Evolutionary conservation across 768 basidiomycete genomes (phyloP).

Genomic region (Tephrocybe rancida): DNA sequence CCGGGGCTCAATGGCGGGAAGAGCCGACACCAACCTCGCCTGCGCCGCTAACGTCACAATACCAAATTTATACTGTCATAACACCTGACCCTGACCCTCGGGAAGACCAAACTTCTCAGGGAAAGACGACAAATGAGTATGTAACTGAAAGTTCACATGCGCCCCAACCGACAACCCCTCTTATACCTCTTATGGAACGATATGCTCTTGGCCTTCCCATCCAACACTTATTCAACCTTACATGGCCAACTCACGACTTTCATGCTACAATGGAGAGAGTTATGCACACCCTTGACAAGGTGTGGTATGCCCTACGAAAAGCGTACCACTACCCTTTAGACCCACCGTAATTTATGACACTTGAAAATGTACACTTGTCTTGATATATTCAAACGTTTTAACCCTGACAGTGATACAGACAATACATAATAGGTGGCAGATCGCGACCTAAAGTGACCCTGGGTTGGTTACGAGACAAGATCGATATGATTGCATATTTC

Average conservation of each 20-base stretch:
- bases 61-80: slow-evolving; percentile 11
- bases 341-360: slow-evolving; percentile 35
- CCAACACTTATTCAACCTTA: slow-evolving; percentile 31
- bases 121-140: background rate
- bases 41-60: slow-evolving; percentile 12
- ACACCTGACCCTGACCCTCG: slow-evolving; percentile 5
- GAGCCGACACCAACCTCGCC: slow-evolving; percentile 14
- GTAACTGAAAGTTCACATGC: background rate
- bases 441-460: too few relatives aligned
- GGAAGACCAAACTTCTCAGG: slow-evolving; percentile 5
- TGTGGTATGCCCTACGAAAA: slow-evolving; percentile 52
- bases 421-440: too few relatives aligned
- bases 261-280: slow-evolving; percentile 35
- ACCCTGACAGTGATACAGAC: too few relatives aligned
- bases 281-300: slow-evolving; percentile 37
- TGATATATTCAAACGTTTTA: too few relatives aligned
- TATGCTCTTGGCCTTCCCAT: slow-evolving; percentile 29
- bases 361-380: too few relatives aligned
- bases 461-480: too few relatives aligned
- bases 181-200: slow-evolving; percentile 18
- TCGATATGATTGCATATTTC: too few relatives aligned
- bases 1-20: slow-evolving; percentile 26
- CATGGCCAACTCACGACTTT: slow-evolving; percentile 33
- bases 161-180: slow-evolving; percentile 6
- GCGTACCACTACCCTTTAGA: slow-evolving; percentile 61